Percentiles rank a stretch among this genome's conserved stretches.
Evolutionary conservation across 345 rosid genomes (phyloP).

Genomic region (Syzygium grande): DNA sequence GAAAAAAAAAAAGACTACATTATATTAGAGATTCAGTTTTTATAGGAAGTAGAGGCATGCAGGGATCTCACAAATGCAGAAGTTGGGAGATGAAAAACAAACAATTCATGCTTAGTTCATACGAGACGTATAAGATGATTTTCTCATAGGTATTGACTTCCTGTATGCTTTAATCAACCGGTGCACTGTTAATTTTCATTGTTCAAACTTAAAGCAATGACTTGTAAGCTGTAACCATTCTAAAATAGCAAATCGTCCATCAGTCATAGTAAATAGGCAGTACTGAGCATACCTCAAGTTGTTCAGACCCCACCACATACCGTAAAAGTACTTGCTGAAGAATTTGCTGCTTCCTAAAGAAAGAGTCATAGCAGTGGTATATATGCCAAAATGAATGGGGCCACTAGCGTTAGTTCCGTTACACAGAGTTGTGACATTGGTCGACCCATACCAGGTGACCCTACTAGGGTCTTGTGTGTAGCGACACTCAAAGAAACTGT

Average conservation of each 20-base stretch:
- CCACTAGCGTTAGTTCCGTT: conserved; percentile 1
- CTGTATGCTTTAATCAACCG: background rate
- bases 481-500: conserved; percentile 18
- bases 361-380: background rate
- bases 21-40: background rate
- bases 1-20: background rate
- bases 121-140: background rate
- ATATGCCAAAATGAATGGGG: background rate
- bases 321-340: conserved; percentile 23
- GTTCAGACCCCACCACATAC: conserved; percentile 43
- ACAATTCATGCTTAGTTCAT: background rate
- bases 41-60: background rate
- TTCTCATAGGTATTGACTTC: background rate
- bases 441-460: conserved; percentile 11
- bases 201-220: background rate
- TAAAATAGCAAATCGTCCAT: background rate
- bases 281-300: conserved; percentile 22
- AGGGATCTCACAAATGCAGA: background rate
- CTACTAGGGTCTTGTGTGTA: conserved; percentile 1
- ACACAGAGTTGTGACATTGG: conserved; percentile 18
- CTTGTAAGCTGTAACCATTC: background rate
- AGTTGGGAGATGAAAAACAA: background rate
- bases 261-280: background rate
- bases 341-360: conserved; percentile 14
- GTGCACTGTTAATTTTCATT: background rate